These are phyloP conservation scores for Neurospora sp. DNA, from an alignment of 495 filamentous ascomycete genomes.

Conservation along the genomic window DNA sequence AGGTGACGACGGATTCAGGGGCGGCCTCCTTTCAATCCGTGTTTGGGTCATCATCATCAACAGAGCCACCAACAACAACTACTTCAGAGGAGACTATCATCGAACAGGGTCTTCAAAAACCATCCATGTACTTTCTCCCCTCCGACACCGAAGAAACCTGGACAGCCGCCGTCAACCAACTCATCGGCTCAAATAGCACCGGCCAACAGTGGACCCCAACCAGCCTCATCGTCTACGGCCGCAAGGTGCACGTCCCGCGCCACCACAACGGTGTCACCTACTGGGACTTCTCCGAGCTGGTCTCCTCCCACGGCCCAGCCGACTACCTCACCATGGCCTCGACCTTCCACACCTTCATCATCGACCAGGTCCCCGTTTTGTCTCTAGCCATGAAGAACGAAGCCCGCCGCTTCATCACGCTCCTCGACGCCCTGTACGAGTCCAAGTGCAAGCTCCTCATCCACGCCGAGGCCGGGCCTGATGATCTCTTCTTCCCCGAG, in stretches of 20 bases:
- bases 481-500: conserved; percentile 64
- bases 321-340: conserved; percentile 66
- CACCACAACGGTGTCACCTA: conserved; percentile 35
- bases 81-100: neutral
- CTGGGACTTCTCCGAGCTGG: conserved; percentile 53
- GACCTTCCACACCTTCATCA: conserved; percentile 57
- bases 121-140: conserved; percentile 23
- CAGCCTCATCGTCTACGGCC: conserved; percentile 48
- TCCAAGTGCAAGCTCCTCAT: conserved; percentile 54
- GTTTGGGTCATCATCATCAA: neutral
- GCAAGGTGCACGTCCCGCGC: conserved; percentile 41
- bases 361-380: conserved; percentile 49
- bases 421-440: conserved; percentile 64
- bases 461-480: conserved; percentile 46
- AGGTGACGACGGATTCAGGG: neutral
- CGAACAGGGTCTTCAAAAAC: conserved; percentile 5
- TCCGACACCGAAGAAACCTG: conserved; percentile 15
- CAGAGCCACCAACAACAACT: neutral
- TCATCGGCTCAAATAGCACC: neutral
- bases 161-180: neutral
- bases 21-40: neutral
- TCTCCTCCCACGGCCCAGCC: conserved; percentile 50
- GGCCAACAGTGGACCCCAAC: conserved; percentile 34
- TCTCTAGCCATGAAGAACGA: conserved; percentile 55
- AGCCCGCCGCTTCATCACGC: conserved; percentile 59